Base-by-base conservation (phyloP, 371 early-diverging fungal genomes). In the Mortierella sp. region DNA sequence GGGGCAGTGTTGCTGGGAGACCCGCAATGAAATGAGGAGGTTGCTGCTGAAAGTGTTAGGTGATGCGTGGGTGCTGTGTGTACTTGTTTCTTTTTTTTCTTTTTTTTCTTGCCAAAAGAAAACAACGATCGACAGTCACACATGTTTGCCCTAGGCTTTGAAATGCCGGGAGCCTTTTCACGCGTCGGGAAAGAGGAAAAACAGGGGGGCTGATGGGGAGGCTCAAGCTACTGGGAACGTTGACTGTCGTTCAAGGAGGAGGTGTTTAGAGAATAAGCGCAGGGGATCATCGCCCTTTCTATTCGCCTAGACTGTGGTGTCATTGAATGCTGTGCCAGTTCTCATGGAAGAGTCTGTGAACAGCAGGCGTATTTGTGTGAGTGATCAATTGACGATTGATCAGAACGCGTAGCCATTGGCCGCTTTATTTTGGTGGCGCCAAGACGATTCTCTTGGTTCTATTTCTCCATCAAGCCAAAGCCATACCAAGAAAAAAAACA, bases 81-180 rank as follows among this genome's bases (percentile, higher is more conserved):
- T 24, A 13, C 21, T 55, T 61, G 34, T 31, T n/a, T 21, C 31
- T 61, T 61, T 61, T 21, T 31, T 61, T 67, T 61, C 14, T 31
- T 14, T 64, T 37, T 67, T 37, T 64, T 64, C 34, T 11, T 10
- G 3, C 21, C 40, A 67, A 67, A 67, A 67, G 67, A 67, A 67
- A 67, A 67, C 67, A 67, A 67, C 24, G 19, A 40, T 67, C 67
- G 40, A 67, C 67, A 67, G 67, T 67, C 67, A 67, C 64, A n/a
- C n/a, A n/a, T n/a, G 8, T 9, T 31, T 0, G 34, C 8, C 67
- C 37, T 67, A 67, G 43, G 9, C 14, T 34, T 34, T 19, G 54
- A 54, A 54, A 54, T 19, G 5, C 6, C 6, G n/a, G n/a, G n/a
- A n/a, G n/a, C n/a, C 8, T 67, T 67, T 67, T 67, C 67, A 67